Evolutionary conservation across 2,329 filamentous ascomycete species (phyloP).

Genomic region (Periconia macrospinosa): DNA sequence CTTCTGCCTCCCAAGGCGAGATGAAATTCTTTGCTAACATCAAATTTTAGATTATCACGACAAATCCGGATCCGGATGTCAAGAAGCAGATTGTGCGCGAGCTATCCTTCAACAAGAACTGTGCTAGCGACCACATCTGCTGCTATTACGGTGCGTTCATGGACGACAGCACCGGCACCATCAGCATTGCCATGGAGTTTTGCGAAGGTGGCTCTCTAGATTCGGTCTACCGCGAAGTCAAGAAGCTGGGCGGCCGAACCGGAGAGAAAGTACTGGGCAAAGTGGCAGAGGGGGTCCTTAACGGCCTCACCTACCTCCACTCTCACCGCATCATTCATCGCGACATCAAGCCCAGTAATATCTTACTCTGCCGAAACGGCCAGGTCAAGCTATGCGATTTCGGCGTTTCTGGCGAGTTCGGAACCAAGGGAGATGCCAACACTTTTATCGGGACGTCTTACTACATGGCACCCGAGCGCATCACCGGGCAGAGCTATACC

Average conservation of each 20-base stretch:
- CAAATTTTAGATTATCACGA: constrained; percentile 76
- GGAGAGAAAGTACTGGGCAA: constrained; percentile 98
- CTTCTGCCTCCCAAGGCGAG: background rate
- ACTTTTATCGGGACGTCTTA: constrained; percentile 99
- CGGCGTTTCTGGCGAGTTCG: constrained; percentile 95
- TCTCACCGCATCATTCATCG: constrained; percentile 96
- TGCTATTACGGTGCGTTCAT: constrained; percentile 97
- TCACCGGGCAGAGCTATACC: constrained; percentile 96
- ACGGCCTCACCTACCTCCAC: constrained; percentile 92
- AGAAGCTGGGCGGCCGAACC: constrained; percentile 89
- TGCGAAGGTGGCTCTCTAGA: constrained; percentile 96
- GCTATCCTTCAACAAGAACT: constrained; percentile 96
- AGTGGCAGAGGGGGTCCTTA: constrained; percentile 91
- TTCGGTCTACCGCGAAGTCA: constrained; percentile 96
- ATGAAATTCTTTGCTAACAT: constrained; percentile 5
- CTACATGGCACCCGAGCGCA: constrained; percentile 98
- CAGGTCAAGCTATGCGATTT: constrained; percentile 99
- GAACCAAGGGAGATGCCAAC: constrained; percentile 97
- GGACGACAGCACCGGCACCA: constrained; percentile 92
- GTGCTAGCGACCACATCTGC: constrained; percentile 94
- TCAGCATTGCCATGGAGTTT: constrained; percentile 99
- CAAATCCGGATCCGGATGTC: constrained; percentile 94
- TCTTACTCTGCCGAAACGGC: constrained; percentile 81
- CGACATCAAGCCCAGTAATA: constrained; percentile 98
- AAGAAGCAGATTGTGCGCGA: constrained; percentile 98